A percentile compares a stretch with the other conserved stretches of the same genome.
Conservation (phyloP, 768 basidiomycete species). For the Polyporus arcularius region DNA sequence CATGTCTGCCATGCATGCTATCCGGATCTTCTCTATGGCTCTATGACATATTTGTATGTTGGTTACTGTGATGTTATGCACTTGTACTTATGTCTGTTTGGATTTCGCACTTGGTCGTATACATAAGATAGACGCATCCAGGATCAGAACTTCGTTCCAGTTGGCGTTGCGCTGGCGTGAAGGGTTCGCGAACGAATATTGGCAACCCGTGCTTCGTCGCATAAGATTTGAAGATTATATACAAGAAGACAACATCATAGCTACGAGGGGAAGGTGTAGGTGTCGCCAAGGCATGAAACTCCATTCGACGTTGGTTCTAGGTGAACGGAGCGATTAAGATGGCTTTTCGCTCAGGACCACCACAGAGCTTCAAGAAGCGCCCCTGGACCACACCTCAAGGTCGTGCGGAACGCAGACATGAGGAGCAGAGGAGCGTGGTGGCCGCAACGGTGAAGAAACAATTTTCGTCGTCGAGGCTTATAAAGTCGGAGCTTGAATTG, state of each 20-base stretch:
- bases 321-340: conserved; percentile 86
- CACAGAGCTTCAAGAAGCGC: conserved; percentile 34
- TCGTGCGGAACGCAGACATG: conserved; percentile 64
- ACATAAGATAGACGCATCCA: too few species aligned
- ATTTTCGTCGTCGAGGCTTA: conserved; percentile 16
- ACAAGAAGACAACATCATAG: not conserved
- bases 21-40: not conserved
- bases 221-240: not conserved
- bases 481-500: conserved; percentile 32
- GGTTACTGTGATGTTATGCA: not conserved
- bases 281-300: conserved; percentile 89
- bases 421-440: conserved; percentile 49
- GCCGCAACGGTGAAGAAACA: conserved; percentile 40
- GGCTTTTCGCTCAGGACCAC: conserved; percentile 61
- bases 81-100: too few species aligned
- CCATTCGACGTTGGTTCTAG: conserved; percentile 63
- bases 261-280: conserved; percentile 36
- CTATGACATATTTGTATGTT: not conserved
- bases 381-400: conserved; percentile 44
- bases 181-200: too few species aligned
- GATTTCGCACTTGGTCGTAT: too few species aligned
- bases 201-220: too few species aligned
- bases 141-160: too few species aligned
- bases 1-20: not conserved
- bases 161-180: too few species aligned